Evolutionary conservation across 2,329 filamentous ascomycete genomes (phyloP).

Genomic region (Davidsoniella eucalypti): DNA sequence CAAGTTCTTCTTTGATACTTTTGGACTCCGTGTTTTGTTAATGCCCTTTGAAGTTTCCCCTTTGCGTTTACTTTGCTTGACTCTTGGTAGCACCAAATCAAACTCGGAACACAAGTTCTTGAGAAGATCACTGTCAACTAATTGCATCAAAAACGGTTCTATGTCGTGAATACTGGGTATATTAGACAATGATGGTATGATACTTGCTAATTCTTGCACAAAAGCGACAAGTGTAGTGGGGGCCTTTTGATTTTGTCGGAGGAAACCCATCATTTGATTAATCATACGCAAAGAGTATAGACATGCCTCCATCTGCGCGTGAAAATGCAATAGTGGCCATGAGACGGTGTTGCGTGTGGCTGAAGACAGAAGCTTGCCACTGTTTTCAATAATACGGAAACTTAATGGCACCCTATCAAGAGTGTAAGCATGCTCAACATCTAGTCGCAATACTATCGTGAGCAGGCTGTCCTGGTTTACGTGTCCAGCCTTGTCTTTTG

Average conservation of each 20-base stretch:
- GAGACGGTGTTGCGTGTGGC: conserved; percentile 17
- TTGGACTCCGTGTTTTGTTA: background rate
- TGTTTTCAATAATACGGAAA: background rate
- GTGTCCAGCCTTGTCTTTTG: background rate
- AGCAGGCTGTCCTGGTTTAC: background rate
- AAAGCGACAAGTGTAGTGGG: no score
- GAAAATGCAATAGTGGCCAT: conserved; percentile 46
- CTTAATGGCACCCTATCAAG: conserved; percentile 17
- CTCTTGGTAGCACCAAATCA: background rate
- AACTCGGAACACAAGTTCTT: conserved; percentile 2
- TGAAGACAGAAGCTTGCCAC: conserved; percentile 3
- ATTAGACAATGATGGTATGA: background rate
- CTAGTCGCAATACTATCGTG: conserved; percentile 12
- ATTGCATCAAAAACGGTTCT: background rate
- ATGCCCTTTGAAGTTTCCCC: no score
- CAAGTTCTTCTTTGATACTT: no score
- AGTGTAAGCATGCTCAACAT: conserved; percentile 13
- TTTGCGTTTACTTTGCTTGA: background rate
- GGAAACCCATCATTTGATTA: conserved; percentile 20
- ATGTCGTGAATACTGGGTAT: conserved; percentile 1
- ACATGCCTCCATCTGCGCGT: conserved; percentile 40
- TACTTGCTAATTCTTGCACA: background rate
- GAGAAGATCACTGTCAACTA: background rate
- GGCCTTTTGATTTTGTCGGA: background rate
- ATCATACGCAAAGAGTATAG: conserved; percentile 26